A percentile compares a stretch with the other conserved stretches of the same genome.
Conservation (phyloP, 495 filamentous ascomycete species). For the Neurospora cerealis region DNA sequence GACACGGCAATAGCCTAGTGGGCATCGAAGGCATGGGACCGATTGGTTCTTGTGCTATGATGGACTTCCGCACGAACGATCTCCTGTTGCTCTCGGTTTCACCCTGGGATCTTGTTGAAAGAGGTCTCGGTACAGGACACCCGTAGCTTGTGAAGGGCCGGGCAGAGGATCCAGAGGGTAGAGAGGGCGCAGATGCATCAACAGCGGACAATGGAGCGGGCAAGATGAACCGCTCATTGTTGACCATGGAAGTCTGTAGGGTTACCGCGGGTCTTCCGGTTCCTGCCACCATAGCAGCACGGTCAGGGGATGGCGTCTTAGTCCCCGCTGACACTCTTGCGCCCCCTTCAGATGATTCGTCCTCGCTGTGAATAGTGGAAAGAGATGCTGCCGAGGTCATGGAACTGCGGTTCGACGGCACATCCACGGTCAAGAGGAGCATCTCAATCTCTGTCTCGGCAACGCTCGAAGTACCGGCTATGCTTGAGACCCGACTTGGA, state of each 20-base stretch:
- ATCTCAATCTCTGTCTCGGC: not conserved
- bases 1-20: conserved; percentile 5
- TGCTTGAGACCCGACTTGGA: conserved; percentile 14
- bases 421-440: not conserved
- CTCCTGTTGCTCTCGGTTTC: not conserved
- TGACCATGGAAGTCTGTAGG: not conserved
- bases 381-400: conserved; percentile 25
- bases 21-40: not conserved
- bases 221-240: not conserved
- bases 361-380: conserved; percentile 36
- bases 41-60: not conserved
- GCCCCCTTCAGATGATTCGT: conserved; percentile 22
- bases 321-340: not conserved
- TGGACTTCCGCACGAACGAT: not conserved
- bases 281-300: not conserved
- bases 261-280: not conserved
- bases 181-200: not conserved
- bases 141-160: not conserved
- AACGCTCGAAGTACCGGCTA: conserved; percentile 3
- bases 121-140: not conserved
- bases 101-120: not conserved
- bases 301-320: not conserved
- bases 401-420: conserved; percentile 23
- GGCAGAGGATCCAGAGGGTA: not conserved
- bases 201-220: not conserved